Percentiles rank a stretch among this genome's conserved stretches.
Conservation (phyloP, 148 eudicot species). For the Rheum nobile region DNA sequence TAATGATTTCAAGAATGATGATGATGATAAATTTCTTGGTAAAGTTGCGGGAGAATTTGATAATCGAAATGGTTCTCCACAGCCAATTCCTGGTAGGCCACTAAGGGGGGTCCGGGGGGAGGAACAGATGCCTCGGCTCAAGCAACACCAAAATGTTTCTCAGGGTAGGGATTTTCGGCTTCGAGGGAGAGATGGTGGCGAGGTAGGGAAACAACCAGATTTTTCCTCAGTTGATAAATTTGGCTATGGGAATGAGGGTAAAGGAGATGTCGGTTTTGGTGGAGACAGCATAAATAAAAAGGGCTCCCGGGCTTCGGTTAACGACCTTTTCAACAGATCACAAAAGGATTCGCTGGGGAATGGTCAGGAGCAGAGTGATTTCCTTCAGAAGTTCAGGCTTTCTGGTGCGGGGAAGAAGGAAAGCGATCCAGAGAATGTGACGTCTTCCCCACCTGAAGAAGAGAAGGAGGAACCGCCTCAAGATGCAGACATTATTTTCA, state of each 20-base stretch:
- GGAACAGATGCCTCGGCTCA: conserved; percentile 16
- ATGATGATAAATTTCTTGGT: conserved; percentile 16
- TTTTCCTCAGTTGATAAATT: conserved; percentile 10
- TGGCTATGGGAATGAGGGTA: conserved; percentile 8
- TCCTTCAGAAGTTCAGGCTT: conserved; percentile 67
- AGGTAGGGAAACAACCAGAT: conserved; percentile 9
- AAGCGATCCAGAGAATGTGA: neutral
- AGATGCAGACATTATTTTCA: conserved; percentile 75
- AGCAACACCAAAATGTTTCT: conserved; percentile 10
- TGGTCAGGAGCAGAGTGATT: conserved; percentile 26
- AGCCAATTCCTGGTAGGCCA: conserved; percentile 41
- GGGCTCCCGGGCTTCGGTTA: conserved; percentile 18
- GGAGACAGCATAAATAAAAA: conserved; percentile 8
- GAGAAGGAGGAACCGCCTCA: conserved; percentile 27
- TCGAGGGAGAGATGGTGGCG: conserved; percentile 16
- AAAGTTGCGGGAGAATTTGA: conserved; percentile 11
- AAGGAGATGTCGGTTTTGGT: conserved; percentile 11
- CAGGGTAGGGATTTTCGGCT: conserved; percentile 10
- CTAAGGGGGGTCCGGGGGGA: conserved; percentile 38
- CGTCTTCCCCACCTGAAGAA: conserved; percentile 1
- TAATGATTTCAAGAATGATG: conserved; percentile 13
- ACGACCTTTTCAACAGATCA: conserved; percentile 18
- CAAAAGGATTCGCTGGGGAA: conserved; percentile 10
- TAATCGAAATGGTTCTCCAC: conserved; percentile 18
- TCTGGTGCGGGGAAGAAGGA: conserved; percentile 18